These are phyloP conservation scores for Colletotrichum tanaceti DNA, from an alignment of 2,329 filamentous ascomycete genomes.

Conservation along the genomic window DNA sequence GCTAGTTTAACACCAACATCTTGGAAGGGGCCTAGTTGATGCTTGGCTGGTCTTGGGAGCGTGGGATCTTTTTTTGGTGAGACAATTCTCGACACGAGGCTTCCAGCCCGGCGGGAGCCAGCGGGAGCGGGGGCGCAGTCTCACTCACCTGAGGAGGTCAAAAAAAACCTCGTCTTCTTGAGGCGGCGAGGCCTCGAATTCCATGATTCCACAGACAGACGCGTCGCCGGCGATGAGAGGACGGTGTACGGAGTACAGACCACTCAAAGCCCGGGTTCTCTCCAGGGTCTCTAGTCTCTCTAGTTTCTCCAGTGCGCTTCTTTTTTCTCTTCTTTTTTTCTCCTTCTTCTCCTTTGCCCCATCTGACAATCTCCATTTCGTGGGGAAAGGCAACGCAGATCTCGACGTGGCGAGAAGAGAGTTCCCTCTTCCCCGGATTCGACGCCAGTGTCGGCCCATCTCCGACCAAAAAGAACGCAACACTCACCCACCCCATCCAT, in stretches of 20 bases:
- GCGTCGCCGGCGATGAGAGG: too few species aligned
- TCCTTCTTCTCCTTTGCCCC: too few species aligned
- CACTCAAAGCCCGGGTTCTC: background rate
- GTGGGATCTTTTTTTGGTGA: background rate
- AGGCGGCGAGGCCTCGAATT: too few species aligned
- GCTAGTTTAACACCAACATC: too few species aligned
- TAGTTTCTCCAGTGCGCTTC: background rate
- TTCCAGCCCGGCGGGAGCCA: too few species aligned
- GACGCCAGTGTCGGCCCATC: slow-evolving; percentile 11
- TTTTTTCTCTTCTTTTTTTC: background rate
- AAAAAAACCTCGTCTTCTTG: too few species aligned
- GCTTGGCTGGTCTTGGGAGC: slow-evolving; percentile 13
- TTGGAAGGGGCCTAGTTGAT: background rate
- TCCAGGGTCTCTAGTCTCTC: too few species aligned
- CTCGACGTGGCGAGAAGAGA: background rate
- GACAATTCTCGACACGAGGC: slow-evolving; percentile 1
- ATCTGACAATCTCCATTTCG: background rate
- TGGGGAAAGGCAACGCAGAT: background rate
- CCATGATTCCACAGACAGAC: too few species aligned
- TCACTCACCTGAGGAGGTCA: too few species aligned
- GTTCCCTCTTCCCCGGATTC: slow-evolving; percentile 1
- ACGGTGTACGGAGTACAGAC: too few species aligned
- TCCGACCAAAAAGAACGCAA: slow-evolving; percentile 22
- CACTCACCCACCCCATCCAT: background rate
- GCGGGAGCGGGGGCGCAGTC: too few species aligned